Percentiles rank a stretch among this genome's conserved stretches.
phyloP scores from a whole-genome alignment of 306 rosid species.

The Crotalaria pallida region DNA sequence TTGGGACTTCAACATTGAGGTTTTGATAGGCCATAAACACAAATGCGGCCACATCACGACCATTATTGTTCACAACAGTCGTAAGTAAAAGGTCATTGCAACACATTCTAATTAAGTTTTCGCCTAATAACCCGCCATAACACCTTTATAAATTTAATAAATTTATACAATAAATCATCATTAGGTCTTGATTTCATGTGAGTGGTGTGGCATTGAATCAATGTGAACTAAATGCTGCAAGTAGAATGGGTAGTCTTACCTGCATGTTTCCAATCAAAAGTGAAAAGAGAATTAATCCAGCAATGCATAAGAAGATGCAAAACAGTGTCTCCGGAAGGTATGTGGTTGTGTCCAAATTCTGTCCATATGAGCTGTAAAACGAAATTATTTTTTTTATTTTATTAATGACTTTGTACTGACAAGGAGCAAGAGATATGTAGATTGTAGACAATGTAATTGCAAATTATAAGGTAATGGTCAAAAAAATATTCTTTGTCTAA shows the following conservation, averaged over 20 bases:
- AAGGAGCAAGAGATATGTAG: not conserved
- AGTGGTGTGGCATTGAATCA: not conserved
- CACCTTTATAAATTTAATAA: not conserved
- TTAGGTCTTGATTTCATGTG: not conserved
- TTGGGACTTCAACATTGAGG: too few relatives aligned
- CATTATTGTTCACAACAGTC: too few relatives aligned
- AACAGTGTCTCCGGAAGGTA: constrained; percentile 64
- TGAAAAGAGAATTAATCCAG: constrained; percentile 61
- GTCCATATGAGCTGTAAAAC: constrained; percentile 64
- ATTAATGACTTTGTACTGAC: not conserved
- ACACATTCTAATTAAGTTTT: not conserved
- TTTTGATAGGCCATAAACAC: too few relatives aligned
- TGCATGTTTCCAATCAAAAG: constrained; percentile 91
- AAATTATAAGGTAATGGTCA: not conserved
- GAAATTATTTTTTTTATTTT: not conserved
- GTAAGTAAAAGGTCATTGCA: too few relatives aligned
- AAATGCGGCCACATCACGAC: too few relatives aligned
- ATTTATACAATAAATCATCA: not conserved
- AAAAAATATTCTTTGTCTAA: not conserved
- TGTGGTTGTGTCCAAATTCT: constrained; percentile 65
- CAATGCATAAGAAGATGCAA: constrained; percentile 54
- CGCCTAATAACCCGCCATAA: not conserved
- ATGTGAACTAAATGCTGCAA: not conserved
- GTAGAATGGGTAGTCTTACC: constrained; percentile 30
- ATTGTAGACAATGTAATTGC: not conserved